These are phyloP conservation scores for Fusarium sp. DNA, from an alignment of 2,329 filamentous ascomycete genomes.

Conservation along the genomic window DNA sequence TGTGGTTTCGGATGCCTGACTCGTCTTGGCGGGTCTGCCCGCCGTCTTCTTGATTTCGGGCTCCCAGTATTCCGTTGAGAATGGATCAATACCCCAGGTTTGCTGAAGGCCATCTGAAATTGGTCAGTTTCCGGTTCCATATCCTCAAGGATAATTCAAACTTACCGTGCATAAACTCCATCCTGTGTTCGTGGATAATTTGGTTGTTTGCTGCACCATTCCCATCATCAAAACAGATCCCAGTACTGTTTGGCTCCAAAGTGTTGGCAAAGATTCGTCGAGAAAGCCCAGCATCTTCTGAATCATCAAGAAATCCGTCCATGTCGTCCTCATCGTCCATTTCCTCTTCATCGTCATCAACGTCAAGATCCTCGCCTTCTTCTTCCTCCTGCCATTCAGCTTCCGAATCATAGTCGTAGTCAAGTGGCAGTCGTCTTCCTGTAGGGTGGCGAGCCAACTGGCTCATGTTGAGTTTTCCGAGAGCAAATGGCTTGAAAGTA, in stretches of 20 bases:
- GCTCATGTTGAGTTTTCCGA: conserved; percentile 59
- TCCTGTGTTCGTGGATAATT: conserved; percentile 70
- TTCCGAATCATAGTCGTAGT: conserved; percentile 89
- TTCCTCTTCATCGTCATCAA: conserved; percentile 77
- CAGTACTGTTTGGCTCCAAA: conserved; percentile 80
- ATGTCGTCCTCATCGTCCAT: conserved; percentile 83
- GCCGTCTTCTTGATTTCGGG: conserved; percentile 52
- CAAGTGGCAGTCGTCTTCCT: conserved; percentile 68
- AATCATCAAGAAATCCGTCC: conserved; percentile 90
- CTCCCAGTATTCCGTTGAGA: conserved; percentile 84
- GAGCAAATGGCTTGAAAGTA: conserved; percentile 67
- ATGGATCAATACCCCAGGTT: conserved; percentile 79
- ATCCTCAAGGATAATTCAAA: conserved; percentile 16
- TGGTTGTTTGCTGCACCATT: conserved; percentile 60
- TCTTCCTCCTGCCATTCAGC: conserved; percentile 88
- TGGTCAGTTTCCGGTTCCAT: conserved; percentile 31
- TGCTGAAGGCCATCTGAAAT: conserved; percentile 59
- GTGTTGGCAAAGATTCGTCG: conserved; percentile 73
- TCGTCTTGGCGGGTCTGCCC: conserved; percentile 24
- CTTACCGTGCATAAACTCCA: conserved; percentile 81
- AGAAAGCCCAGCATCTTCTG: conserved; percentile 72
- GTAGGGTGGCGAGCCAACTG: conserved; percentile 66
- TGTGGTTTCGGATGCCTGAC: conserved; percentile 24
- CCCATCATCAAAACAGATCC: conserved; percentile 83
- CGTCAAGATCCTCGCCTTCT: conserved; percentile 74